Evolutionary conservation across 2,329 filamentous ascomycete genomes (phyloP).

Genomic region (Seiridium cupressi): DNA sequence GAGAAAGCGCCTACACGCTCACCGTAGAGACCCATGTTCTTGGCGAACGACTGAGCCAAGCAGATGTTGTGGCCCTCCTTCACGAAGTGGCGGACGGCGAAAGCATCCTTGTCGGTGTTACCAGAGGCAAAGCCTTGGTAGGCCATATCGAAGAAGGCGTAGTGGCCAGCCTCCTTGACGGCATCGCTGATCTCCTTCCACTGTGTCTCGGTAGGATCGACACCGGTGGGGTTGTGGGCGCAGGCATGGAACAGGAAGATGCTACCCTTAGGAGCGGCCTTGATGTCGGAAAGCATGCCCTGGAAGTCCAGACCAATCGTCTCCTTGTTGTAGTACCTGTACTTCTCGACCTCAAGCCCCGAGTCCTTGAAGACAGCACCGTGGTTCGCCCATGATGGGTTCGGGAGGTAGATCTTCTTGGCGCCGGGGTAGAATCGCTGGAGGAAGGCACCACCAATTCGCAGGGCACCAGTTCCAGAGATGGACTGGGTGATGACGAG

Average conservation of each 20-base stretch:
- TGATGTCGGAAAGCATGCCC: conserved; percentile 86
- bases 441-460: conserved; percentile 92
- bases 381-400: conserved; percentile 97
- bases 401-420: conserved; percentile 97
- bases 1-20: conserved; percentile 98
- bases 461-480: conserved; percentile 93
- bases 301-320: conserved; percentile 98
- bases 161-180: conserved; percentile 84
- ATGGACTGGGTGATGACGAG: conserved; percentile 96
- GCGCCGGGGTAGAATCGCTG: conserved; percentile 84
- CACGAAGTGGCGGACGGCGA: conserved; percentile 90
- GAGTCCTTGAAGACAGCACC: conserved; percentile 93
- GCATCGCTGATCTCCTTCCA: conserved; percentile 88
- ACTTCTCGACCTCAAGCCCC: conserved; percentile 87
- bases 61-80: conserved; percentile 85
- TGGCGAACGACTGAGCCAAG: conserved; percentile 92
- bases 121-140: conserved; percentile 98
- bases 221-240: conserved; percentile 95
- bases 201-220: conserved; percentile 89
- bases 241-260: conserved; percentile 95
- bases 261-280: conserved; percentile 81
- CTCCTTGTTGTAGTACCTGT: conserved; percentile 99
- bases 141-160: conserved; percentile 98
- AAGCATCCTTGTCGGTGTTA: conserved; percentile 88
- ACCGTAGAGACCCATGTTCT: conserved; percentile 99